Evolutionary conservation across 2,329 filamentous ascomycete genomes (phyloP), one percentile per base, ranked within the genome.

Genomic region (Gliomastix tumulicola): DNA sequence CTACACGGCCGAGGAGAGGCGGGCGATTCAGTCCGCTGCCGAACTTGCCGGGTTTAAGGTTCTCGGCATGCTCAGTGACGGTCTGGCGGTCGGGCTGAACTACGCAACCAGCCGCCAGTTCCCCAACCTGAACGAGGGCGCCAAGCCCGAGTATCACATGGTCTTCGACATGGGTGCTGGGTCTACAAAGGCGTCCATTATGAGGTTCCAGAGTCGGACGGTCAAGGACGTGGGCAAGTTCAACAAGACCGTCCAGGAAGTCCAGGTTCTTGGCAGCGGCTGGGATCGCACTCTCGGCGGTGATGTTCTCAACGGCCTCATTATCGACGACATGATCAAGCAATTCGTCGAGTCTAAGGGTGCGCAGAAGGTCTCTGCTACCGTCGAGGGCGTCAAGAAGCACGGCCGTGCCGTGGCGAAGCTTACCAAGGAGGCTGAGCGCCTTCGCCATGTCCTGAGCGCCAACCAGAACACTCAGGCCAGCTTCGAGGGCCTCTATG

Each of bases 91-190:
- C 40, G 92, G 88, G 19, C 65, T 98, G 48, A 94, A 98, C 65
- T 98, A 97, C 60, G 92, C 92, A 30, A 96, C 88, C 20, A 84
- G 78, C 52, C 79, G 92, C 51, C 88, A 84, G 13, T 98, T 97
- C 61, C 88, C 89, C 25, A 88, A 78, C 49, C 70, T 92, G 41
- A 84, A 78, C 38, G 82, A 92, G 37, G 88, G 87, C 37, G 83
- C 76, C 45, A 88, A 88, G 66, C 83, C 92, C 1, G 92, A 98
- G 62, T 78, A 89, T 50, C 88, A 98, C 63, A 66, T 98, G 57
- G 79, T 98, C 21, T 98, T 92, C 54, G 92, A 98, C 56, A 97
- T 98, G 89, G 92, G 92, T 47, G 89, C 92, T 47, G 92, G 92
- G 5, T 96, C 88, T 32, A 85, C 90, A 21, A 94, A 88, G 50